Percentiles rank a stretch among this genome's conserved stretches.
These are phyloP conservation scores for Trametes versicolor DNA, from an alignment of 1,284 basidiomycete genomes.

Conservation along the genomic window DNA sequence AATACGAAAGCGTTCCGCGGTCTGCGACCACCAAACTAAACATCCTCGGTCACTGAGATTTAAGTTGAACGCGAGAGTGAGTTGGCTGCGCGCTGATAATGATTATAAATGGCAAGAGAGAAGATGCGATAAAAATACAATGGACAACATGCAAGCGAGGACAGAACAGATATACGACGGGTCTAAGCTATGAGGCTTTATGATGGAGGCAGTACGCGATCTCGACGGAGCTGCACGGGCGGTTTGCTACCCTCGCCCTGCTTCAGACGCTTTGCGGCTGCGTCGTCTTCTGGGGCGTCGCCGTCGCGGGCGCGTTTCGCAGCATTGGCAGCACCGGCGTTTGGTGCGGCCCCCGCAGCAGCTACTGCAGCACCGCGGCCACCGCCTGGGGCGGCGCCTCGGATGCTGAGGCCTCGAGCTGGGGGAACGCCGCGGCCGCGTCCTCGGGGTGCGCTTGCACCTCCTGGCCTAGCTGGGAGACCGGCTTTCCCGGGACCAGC, in stretches of 20 bases:
- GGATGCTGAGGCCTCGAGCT: constrained; percentile 43
- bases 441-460: constrained; percentile 31
- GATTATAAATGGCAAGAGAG: constrained; percentile 17
- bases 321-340: constrained; percentile 51
- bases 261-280: constrained; percentile 77
- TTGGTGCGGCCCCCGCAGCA: constrained; percentile 44
- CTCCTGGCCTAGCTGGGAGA: constrained; percentile 39
- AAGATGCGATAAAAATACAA: constrained; percentile 32
- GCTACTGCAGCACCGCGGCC: constrained; percentile 48
- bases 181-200: constrained; percentile 6
- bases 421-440: constrained; percentile 43
- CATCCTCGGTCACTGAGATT: constrained; percentile 12
- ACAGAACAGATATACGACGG: constrained; percentile 14
- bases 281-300: constrained; percentile 57
- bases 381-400: constrained; percentile 50
- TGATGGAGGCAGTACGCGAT: constrained; percentile 43
- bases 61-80: neutral
- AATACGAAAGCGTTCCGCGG: constrained; percentile 28
- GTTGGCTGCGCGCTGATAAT: neutral
- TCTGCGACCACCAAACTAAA: constrained; percentile 25
- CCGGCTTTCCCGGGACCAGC: constrained; percentile 34
- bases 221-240: constrained; percentile 44
- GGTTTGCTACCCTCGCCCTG: constrained; percentile 48
- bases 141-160: constrained; percentile 18
- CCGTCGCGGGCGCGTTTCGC: constrained; percentile 71